Base-by-base conservation (phyloP, 164 flowering plant species). In the Stephania cephalantha region DNA sequence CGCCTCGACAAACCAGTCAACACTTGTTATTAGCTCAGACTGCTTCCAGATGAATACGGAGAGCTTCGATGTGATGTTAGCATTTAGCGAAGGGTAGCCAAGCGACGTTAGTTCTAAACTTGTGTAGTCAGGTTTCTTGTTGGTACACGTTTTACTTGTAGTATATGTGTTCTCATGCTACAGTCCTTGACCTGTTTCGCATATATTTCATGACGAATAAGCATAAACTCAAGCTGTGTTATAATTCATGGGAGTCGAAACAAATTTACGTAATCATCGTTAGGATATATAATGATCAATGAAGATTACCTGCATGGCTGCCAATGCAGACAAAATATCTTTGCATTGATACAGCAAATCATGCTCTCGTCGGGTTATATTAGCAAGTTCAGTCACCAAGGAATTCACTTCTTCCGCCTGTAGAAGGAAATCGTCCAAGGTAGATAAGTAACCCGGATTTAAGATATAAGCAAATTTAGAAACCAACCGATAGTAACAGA, bases 281-380 rank as follows among this genome's bases (percentile, higher is more conserved):
- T 12, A 48, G 53, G 53, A 12, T 12, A 48, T 0, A 17, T 9
- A n/a, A 11, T 67, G 25, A 2, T 13, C n/a, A 48, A 68, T 42
- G 6, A 65, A 10, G 45, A 25, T 81, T 83, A 91, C 98, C 94
- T 93, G 93, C 86, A 89, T 71, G 68, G 89, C 91, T 69, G 88
- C 85, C 30, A 89, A 42, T 42, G 84, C 74, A 58, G 93, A 91
- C 79, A 95, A 79, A 5, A 90, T 82, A 78, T 87, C 85, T 81
- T 74, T 86, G 90, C 93, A 88, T 71, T 89, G 84, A 63, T 78
- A 72, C 7, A 95, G 89, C 80, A 85, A 77, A 74, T 77, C 84
- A 35, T 76, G 85, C 85, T 90, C 99, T 55, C 80, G 84, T 64
- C 81, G 80, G 65, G 84, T 82, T 70, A 87, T 72, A 12, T 79